Conservation (phyloP, 2,329 filamentous ascomycete species). For the Allantophomopsis lycopodina region DNA sequence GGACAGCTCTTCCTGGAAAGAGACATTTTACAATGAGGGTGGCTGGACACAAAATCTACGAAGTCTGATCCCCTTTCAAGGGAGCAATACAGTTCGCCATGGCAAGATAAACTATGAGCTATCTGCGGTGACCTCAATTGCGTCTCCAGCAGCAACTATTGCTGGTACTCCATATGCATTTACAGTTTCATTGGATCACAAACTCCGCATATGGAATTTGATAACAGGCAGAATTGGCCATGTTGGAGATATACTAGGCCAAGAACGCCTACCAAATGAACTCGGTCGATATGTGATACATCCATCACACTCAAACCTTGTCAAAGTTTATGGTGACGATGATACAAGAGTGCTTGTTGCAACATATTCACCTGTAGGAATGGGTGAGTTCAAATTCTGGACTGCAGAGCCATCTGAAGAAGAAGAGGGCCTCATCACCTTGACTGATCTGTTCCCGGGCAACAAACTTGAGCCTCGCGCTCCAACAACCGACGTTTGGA, state of each 20-base stretch:
- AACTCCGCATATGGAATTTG: conserved; percentile 79
- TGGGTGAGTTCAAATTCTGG: conserved; percentile 94
- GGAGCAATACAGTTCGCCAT: conserved; percentile 48
- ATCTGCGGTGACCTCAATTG: conserved; percentile 50
- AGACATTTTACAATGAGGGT: conserved; percentile 60
- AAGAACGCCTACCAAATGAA: conserved; percentile 52
- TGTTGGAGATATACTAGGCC: conserved; percentile 65
- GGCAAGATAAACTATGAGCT: conserved; percentile 52
- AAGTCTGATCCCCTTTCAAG: conserved; percentile 53
- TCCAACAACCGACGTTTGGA: conserved; percentile 66
- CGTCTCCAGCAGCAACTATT: conserved; percentile 31
- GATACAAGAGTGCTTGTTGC: conserved; percentile 46
- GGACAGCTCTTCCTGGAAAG: conserved; percentile 46
- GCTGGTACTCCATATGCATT: conserved; percentile 45
- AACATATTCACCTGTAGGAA: conserved; percentile 78
- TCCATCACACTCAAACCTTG: conserved; percentile 61
- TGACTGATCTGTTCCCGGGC: conserved; percentile 60
- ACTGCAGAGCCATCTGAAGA: conserved; percentile 50
- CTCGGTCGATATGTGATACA: conserved; percentile 64
- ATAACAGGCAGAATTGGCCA: conserved; percentile 65
- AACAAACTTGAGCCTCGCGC: conserved; percentile 54
- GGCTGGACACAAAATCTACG: conserved; percentile 56
- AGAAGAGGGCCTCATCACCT: conserved; percentile 41
- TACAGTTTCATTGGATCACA: conserved; percentile 80
- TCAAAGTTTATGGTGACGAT: conserved; percentile 53